Evolutionary conservation across 768 basidiomycete genomes (phyloP), one percentile per base, ranked within the genome.

Genomic region (Trametopsis cervina): DNA sequence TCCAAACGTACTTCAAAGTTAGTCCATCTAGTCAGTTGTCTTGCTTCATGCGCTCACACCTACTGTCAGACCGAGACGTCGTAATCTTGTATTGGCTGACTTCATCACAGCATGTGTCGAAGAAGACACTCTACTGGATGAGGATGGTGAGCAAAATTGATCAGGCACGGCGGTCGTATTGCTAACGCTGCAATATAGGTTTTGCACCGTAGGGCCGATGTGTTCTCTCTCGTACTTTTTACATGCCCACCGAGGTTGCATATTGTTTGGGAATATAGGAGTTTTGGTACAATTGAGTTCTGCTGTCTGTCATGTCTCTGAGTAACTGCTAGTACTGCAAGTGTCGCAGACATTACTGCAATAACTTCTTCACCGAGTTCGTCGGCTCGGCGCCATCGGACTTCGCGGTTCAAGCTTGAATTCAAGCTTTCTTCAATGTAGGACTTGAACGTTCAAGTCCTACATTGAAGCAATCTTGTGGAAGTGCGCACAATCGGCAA

Each of bases 121-220:
- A n/a, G 89, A 93, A 60, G 76, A 73, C 37, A 90, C 89, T 0
- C 62, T 94, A 37, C 72, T 93, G 29, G 82, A 91, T 61, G 92
- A 95, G 66, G 88, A 88, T 54, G 88, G 90, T 85, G 52, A 64
- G 76, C 66, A 44, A 15, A n/a, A n/a, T n/a, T n/a, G n/a, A n/a
- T n/a, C n/a, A n/a, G n/a, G n/a, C n/a, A n/a, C 29, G 29, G 7
- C 7, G 29, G 9, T 33, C 29, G 29, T 7, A 7, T 33, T 33
- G 15, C 29, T 33, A 7, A 15, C 7, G 7, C 7, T 15, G 9
- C 29, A 33, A 7, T 15, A 33, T 15, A 33, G 29, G 29, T 33
- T 33, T 33, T 33, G 29, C 29, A 33, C 29, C 29, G 29, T 33
- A 33, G 29, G 9, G 15, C 29, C n/a, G n/a, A n/a, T n/a, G n/a